Evolutionary conservation across 257 asterid species (phyloP).

Genomic region (Ilex asprella): DNA sequence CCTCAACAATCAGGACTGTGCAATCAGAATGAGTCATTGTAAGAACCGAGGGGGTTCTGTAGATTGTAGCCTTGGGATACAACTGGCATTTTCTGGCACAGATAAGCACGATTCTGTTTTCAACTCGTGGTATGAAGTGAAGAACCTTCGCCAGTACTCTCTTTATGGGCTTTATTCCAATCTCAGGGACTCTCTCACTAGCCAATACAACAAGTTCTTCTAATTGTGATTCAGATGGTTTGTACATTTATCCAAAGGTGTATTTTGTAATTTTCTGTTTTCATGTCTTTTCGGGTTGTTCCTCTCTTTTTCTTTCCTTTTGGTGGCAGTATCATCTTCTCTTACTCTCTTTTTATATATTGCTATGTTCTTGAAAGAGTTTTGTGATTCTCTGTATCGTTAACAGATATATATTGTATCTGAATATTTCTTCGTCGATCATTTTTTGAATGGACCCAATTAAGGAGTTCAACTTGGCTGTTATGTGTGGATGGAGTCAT

Average conservation of each 20-base stretch:
- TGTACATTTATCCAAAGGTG: slow-evolving; percentile 8
- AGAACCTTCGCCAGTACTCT: slow-evolving; percentile 92
- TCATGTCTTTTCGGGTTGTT: background rate
- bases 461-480: too few species aligned
- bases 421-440: too few species aligned
- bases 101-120: slow-evolving; percentile 77
- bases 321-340: too few species aligned
- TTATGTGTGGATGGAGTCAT: too few species aligned
- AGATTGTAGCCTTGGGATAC: slow-evolving; percentile 93
- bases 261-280: background rate
- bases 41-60: slow-evolving; percentile 65
- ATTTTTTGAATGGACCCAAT: too few species aligned
- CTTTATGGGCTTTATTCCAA: slow-evolving; percentile 68
- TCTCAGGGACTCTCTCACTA: slow-evolving; percentile 70
- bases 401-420: too few species aligned
- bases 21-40: slow-evolving; percentile 64
- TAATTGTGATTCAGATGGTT: slow-evolving; percentile 12
- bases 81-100: slow-evolving; percentile 87
- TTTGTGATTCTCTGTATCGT: too few species aligned
- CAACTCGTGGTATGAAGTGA: slow-evolving; percentile 94
- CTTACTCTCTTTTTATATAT: too few species aligned
- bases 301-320: too few species aligned
- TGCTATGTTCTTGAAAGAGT: too few species aligned
- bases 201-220: slow-evolving; percentile 67
- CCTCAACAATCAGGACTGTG: slow-evolving; percentile 85